phyloP scores from a whole-genome alignment of 495 filamentous ascomycete species.

The Bathelium albidoporum region DNA sequence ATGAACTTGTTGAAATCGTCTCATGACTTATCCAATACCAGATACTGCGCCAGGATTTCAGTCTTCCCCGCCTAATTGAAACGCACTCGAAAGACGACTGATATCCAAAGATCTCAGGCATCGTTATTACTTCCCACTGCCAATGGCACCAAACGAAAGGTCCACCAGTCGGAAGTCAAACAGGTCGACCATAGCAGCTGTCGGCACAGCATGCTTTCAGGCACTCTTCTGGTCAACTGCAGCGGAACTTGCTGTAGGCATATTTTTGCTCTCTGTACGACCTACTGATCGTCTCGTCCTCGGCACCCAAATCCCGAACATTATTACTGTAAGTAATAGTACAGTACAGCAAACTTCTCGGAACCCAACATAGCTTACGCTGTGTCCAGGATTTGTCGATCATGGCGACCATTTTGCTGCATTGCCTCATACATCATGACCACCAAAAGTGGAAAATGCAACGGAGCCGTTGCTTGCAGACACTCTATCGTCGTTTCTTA shows the following conservation, averaged over 20 bases:
- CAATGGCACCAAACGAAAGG: not conserved
- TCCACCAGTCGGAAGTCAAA: not conserved
- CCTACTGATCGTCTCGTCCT: not conserved
- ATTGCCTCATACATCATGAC: not conserved
- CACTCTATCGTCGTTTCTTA: not conserved
- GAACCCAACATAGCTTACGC: not conserved
- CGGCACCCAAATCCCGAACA: not conserved
- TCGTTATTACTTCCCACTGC: too few species aligned
- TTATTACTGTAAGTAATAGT: not conserved
- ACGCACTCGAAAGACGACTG: too few species aligned
- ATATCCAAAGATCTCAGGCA: too few species aligned
- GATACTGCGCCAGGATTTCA: too few species aligned
- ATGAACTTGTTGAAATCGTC: too few species aligned
- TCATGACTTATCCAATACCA: too few species aligned
- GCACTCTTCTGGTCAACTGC: not conserved
- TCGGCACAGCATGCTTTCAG: not conserved
- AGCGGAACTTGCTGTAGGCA: not conserved
- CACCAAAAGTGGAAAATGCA: not conserved
- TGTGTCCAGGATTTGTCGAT: not conserved
- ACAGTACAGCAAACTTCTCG: not conserved
- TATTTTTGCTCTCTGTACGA: not conserved
- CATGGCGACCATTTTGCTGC: not conserved
- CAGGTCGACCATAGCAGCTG: not conserved
- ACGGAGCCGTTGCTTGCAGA: not conserved
- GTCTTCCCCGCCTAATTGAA: too few species aligned